Conservation (phyloP, 2,329 filamentous ascomycete species). For the Helicocarpus griseus region DNA sequence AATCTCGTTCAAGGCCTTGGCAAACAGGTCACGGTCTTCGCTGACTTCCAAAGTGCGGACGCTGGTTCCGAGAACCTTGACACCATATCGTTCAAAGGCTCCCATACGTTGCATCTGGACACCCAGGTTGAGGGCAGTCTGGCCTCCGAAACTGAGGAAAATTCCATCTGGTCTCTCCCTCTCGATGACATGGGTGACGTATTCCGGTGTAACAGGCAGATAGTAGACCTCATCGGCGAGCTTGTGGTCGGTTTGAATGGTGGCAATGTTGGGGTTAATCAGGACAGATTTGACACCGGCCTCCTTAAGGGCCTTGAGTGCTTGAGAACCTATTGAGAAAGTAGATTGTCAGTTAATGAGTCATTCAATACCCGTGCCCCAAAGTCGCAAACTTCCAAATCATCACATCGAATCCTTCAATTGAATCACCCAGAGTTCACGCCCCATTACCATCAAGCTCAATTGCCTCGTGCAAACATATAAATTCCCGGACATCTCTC, state of each 20-base stretch:
- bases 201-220: conserved; percentile 93
- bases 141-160: conserved; percentile 92
- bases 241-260: conserved; percentile 93
- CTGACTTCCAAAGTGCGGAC: conserved; percentile 88
- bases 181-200: conserved; percentile 95
- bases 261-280: conserved; percentile 97
- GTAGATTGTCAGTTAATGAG: neutral
- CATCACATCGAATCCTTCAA: neutral
- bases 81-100: conserved; percentile 87
- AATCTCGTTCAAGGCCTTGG: conserved; percentile 92
- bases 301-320: conserved; percentile 93
- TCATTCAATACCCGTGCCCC: neutral
- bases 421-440: neutral
- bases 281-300: conserved; percentile 84
- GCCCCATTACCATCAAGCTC: neutral
- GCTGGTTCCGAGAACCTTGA: conserved; percentile 91
- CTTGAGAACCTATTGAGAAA: conserved; percentile 67
- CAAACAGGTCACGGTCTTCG: conserved; percentile 92
- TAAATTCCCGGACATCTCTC: neutral
- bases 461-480: neutral
- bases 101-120: conserved; percentile 96
- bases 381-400: neutral
- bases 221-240: conserved; percentile 98
- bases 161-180: conserved; percentile 92
- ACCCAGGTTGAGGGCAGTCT: conserved; percentile 93